Evolutionary conservation across 108 stramenopile genomes (phyloP).

Genomic region (Nitzschia putrida): DNA sequence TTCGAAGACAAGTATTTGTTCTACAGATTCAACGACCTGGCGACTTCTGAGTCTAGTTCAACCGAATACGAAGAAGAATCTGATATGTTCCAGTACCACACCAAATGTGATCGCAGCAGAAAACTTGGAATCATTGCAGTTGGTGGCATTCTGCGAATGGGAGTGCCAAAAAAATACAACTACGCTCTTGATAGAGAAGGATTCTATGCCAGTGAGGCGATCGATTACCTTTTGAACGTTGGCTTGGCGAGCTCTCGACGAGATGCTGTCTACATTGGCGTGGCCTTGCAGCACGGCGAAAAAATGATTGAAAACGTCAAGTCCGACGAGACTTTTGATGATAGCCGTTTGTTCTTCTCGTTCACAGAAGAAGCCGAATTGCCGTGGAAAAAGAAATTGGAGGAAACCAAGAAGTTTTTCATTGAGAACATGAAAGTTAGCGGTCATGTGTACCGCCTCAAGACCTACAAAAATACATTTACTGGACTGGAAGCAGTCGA

Average conservation of each 20-base stretch:
- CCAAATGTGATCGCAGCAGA: not conserved
- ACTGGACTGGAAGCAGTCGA: slow-evolving; percentile 53
- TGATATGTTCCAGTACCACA: not conserved
- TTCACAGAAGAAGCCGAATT: not conserved
- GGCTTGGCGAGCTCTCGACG: slow-evolving; percentile 42
- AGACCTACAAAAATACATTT: slow-evolving; percentile 46
- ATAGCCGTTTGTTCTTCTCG: slow-evolving; percentile 1
- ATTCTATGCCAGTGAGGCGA: slow-evolving; percentile 62
- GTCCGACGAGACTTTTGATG: not conserved
- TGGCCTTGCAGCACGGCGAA: slow-evolving; percentile 10
- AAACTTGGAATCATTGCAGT: slow-evolving; percentile 13
- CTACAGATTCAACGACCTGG: slow-evolving; percentile 37
- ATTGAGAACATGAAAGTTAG: slow-evolving; percentile 21
- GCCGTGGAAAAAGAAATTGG: slow-evolving; percentile 16
- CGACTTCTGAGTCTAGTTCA: not conserved
- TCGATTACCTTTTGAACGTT: slow-evolving; percentile 54
- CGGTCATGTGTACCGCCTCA: slow-evolving; percentile 6
- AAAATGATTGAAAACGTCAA: slow-evolving; percentile 10
- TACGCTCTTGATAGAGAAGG: slow-evolving; percentile 13
- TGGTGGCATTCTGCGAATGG: slow-evolving; percentile 7
- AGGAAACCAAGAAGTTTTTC: slow-evolving; percentile 30
- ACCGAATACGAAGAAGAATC: not conserved
- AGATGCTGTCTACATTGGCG: slow-evolving; percentile 45
- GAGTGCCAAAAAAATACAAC: slow-evolving; percentile 16
- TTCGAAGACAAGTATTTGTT: slow-evolving; percentile 55